A percentile compares a stretch with the other conserved stretches of the same genome.
phyloP scores from a whole-genome alignment of 495 filamentous ascomycete genomes.

The Aspergillus carlsbadensis region DNA sequence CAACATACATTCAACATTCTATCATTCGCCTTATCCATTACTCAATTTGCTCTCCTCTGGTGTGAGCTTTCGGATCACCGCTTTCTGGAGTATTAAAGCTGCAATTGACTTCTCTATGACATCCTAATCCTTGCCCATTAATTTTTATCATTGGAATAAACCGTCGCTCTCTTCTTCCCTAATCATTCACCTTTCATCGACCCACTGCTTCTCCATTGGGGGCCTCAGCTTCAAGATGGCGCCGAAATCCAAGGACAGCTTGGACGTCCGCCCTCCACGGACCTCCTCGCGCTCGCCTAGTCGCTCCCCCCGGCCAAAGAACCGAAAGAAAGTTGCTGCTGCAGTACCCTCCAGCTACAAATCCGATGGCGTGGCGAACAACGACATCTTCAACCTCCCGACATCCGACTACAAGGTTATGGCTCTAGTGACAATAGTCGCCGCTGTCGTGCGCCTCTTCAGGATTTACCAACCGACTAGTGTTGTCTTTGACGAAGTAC shows the following conservation, averaged over 20 bases:
- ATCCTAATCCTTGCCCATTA: constrained; percentile 4
- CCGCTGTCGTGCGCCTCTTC: constrained; percentile 81
- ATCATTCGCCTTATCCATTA: constrained; percentile 22
- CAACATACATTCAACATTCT: not conserved
- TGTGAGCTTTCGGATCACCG: constrained; percentile 27
- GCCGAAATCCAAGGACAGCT: constrained; percentile 38
- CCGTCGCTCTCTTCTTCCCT: constrained; percentile 16
- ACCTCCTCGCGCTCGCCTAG: constrained; percentile 39
- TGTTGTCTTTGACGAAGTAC: constrained; percentile 98
- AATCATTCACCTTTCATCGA: constrained; percentile 10
- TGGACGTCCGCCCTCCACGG: constrained; percentile 39
- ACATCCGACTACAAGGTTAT: constrained; percentile 78
- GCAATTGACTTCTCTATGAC: constrained; percentile 5
- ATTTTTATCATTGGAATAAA: constrained; percentile 9
- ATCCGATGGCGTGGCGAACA: constrained; percentile 53
- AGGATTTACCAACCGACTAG: constrained; percentile 94
- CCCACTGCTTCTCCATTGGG: not conserved
- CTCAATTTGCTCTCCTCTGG: constrained; percentile 16
- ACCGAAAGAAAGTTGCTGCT: constrained; percentile 32
- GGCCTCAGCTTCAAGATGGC: constrained; percentile 28
- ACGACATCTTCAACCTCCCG: constrained; percentile 61
- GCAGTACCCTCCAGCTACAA: constrained; percentile 36
- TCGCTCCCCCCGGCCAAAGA: constrained; percentile 44
- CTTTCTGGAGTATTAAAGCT: constrained; percentile 7
- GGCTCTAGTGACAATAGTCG: constrained; percentile 68